Conservation (phyloP, 1,139 yeast species). For the Taphrina sp. region DNA sequence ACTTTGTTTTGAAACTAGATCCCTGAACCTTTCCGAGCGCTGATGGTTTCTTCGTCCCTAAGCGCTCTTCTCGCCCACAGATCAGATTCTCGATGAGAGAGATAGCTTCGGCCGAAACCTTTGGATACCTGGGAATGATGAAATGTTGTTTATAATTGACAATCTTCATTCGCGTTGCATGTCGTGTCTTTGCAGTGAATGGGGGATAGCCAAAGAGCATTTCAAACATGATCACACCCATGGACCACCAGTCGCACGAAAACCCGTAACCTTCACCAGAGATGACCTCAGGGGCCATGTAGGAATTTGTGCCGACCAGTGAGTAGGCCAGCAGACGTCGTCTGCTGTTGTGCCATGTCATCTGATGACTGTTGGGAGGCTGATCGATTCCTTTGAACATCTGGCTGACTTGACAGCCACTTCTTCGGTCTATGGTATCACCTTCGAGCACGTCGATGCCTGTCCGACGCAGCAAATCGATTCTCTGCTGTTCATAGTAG, state of each 20-base stretch:
- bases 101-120: slow-evolving; percentile 64
- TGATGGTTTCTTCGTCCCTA: slow-evolving; percentile 50
- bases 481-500: slow-evolving; percentile 31
- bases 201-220: slow-evolving; percentile 91
- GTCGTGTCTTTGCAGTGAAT: slow-evolving; percentile 69
- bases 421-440: slow-evolving; percentile 31
- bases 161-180: slow-evolving; percentile 33
- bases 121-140: slow-evolving; percentile 32
- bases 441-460: slow-evolving; percentile 30
- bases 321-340: slow-evolving; percentile 46
- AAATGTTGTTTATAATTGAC: slow-evolving; percentile 26
- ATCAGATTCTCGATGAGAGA: slow-evolving; percentile 66
- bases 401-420: slow-evolving; percentile 10
- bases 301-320: slow-evolving; percentile 95
- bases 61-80: slow-evolving; percentile 60
- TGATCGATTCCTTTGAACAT: not conserved
- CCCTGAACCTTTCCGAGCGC: not conserved
- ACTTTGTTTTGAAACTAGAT: not conserved
- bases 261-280: slow-evolving; percentile 78
- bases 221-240: slow-evolving; percentile 91
- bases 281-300: slow-evolving; percentile 92
- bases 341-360: slow-evolving; percentile 26
- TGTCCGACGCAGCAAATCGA: slow-evolving; percentile 27
- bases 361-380: slow-evolving; percentile 17
- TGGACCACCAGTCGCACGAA: slow-evolving; percentile 96